These are phyloP conservation scores for Tricladium varicosporioides DNA, from an alignment of 2,329 filamentous ascomycete species.

Conservation along the genomic window DNA sequence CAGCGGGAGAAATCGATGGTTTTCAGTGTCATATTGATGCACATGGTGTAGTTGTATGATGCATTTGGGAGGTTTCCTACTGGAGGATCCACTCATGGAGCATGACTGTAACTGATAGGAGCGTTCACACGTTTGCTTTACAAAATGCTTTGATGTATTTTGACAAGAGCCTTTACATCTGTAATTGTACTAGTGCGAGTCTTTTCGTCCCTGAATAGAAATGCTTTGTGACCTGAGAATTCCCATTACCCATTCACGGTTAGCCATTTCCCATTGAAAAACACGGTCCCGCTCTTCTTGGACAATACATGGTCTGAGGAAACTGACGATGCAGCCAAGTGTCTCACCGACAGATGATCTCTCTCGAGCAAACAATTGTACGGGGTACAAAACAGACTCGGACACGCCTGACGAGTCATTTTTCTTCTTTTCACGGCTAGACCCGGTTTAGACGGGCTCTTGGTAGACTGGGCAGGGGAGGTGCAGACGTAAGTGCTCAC, in stretches of 20 bases:
- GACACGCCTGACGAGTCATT: neutral
- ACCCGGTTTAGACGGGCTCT: neutral
- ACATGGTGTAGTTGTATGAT: slow-evolving; percentile 33
- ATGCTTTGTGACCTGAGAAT: neutral
- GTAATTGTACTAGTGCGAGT: neutral
- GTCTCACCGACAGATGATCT: neutral
- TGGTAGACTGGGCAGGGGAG: neutral
- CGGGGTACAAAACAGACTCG: neutral
- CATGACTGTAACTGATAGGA: slow-evolving; percentile 33
- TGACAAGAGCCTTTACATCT: slow-evolving; percentile 10
- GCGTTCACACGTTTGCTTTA: slow-evolving; percentile 24
- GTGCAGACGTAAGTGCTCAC: neutral
- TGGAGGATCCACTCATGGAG: slow-evolving; percentile 11
- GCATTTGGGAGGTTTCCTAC: slow-evolving; percentile 20
- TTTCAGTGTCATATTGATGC: slow-evolving; percentile 23
- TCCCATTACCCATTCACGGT: too few species aligned
- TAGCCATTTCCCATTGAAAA: too few species aligned
- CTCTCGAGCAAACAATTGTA: neutral
- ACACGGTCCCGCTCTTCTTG: too few species aligned
- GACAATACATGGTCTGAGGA: neutral
- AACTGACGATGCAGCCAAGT: neutral
- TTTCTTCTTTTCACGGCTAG: neutral
- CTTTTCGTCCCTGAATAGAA: neutral
- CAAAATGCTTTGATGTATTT: slow-evolving; percentile 28
- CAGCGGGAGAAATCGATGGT: slow-evolving; percentile 20